Base-by-base conservation (phyloP, 2,329 filamentous ascomycete species). In the Dactylellina sp. region DNA sequence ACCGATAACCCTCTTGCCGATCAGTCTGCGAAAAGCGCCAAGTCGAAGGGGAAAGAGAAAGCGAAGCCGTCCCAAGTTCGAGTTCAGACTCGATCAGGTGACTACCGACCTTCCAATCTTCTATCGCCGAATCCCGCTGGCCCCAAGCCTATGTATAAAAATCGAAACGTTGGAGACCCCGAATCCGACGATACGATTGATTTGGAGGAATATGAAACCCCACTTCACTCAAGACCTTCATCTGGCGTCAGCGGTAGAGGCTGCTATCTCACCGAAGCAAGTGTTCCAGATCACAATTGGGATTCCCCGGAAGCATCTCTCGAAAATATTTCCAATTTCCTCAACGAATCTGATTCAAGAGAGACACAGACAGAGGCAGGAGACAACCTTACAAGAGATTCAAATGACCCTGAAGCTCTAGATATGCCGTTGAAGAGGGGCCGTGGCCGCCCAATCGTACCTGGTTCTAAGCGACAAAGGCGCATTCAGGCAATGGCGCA, bases 401-500 rank as follows among this genome's bases (percentile, higher is more conserved):
- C 14, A 22, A 35, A 16, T 47, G 32, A 37, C 46, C 39, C 20
- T 3, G 11, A 39, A 42, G 12, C 37, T 40, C 37, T 5, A 14
- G 37, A 24, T 35, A 24, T 18, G 5, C 24, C 46, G 5, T 14
- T 24, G n/a, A 74, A 74, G 52, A 47, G 61, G 28, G 61, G 70
- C 9, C 61, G 70, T 28, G 70, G 70, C 4, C 57, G 70, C 9
- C 70, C 70, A 22, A 74, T 74, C n/a, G 70, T 74, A 18, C 70
- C 70, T 5, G 70, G 70, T 11, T 74, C 70, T 3, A 66, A 66
- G 20, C 70, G 70, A 7, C 70, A 74, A 57, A 28, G 55, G 22
- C 70, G 70, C 14, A 66, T 74, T 18, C 61, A 62, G 9, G 70
- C 70, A 7, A 74, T 74, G 70, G 53, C 70, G 9, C 46, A 74